A percentile compares a stretch with the other conserved stretches of the same genome.
Conservation (phyloP, 768 basidiomycete species). For the Mrakia frigida region DNA sequence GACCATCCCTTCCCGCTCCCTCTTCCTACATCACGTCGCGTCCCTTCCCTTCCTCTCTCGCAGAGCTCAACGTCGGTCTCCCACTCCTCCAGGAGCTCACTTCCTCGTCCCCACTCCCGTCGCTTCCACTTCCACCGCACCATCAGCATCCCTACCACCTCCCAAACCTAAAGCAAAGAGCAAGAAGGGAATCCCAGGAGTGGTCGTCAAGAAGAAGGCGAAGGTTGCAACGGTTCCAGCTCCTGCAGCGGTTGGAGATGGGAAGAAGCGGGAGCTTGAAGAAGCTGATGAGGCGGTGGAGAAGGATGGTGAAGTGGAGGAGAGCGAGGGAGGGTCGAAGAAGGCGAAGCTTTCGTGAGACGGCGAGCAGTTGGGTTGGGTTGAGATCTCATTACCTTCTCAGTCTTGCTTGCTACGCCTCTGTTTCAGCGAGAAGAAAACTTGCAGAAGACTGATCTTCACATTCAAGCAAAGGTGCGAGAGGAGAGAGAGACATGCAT, state of each 20-base stretch:
- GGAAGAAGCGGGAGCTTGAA: not conserved
- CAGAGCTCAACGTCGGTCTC: constrained; percentile 28
- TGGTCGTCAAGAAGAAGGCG: constrained; percentile 28
- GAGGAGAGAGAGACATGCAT: no score
- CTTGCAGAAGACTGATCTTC: no score
- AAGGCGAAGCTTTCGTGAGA: constrained; percentile 2
- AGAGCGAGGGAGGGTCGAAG: not conserved
- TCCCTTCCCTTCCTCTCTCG: not conserved
- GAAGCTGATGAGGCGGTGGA: not conserved
- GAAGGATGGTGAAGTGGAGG: not conserved
- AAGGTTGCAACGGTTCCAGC: not conserved
- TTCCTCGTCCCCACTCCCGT: not conserved
- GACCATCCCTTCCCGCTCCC: not conserved
- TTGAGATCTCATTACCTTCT: not conserved
- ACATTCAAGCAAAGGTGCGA: no score
- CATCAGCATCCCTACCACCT: not conserved
- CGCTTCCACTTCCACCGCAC: not conserved
- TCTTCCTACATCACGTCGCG: not conserved
- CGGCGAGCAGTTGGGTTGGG: no score
- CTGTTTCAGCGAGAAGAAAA: no score
- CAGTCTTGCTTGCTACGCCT: no score
- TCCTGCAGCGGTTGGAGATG: not conserved
- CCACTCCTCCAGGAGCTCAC: not conserved
- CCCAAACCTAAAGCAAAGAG: constrained; percentile 27
- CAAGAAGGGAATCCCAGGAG: constrained; percentile 19